These are phyloP conservation scores for Silene coronaria DNA, from an alignment of 179 eudicot genomes.

Conservation along the genomic window DNA sequence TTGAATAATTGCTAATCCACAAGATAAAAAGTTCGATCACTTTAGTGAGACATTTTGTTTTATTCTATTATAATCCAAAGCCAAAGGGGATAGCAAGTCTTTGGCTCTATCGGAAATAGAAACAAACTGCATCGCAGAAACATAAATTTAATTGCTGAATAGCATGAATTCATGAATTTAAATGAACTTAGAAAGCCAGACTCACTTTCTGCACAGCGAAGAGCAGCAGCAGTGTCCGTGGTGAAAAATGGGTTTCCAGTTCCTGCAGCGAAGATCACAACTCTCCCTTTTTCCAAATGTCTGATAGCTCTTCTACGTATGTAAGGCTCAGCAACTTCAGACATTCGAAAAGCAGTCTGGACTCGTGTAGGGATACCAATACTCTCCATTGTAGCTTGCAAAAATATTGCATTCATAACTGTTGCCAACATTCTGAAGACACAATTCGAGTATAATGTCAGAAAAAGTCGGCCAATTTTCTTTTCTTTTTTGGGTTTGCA, in stretches of 20 bases:
- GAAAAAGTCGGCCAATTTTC: background rate
- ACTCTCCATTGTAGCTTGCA: slow-evolving; percentile 99
- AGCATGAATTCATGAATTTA: no score
- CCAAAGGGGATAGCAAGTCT: background rate
- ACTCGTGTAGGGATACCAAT: slow-evolving; percentile 96
- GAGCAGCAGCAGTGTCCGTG: slow-evolving; percentile 98
- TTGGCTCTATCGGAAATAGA: background rate
- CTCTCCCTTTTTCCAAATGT: slow-evolving; percentile 98
- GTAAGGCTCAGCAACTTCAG: slow-evolving; percentile 98
- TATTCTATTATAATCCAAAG: no score
- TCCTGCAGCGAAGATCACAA: slow-evolving; percentile 96
- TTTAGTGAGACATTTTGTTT: no score
- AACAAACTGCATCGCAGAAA: background rate
- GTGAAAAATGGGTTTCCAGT: slow-evolving; percentile 99
- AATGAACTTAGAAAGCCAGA: background rate
- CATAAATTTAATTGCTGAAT: background rate
- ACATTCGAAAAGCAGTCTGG: slow-evolving; percentile 97
- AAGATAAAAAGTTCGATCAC: no score
- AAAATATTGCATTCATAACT: slow-evolving; percentile 95
- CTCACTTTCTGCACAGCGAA: slow-evolving; percentile 96
- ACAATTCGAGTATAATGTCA: slow-evolving; percentile 9
- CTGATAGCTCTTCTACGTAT: slow-evolving; percentile 90
- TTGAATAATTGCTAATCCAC: no score
- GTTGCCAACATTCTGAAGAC: slow-evolving; percentile 89
- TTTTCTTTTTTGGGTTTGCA: no score